Conservation (phyloP, 78 protist genomes). For the Polysphondylium violaceum region DNA sequence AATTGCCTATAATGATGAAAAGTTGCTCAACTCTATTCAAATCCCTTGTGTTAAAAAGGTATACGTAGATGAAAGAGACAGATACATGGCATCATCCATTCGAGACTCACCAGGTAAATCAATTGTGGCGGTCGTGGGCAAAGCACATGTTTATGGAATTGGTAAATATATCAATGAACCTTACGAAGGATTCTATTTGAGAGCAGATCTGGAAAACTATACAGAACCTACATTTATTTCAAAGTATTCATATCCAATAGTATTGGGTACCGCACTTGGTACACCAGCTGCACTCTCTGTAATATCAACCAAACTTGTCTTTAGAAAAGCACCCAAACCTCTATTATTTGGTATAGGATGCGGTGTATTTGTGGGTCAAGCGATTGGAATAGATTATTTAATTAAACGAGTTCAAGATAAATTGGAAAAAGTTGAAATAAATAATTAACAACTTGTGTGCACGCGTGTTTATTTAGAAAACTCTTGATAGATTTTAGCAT, state of each 20-base stretch:
- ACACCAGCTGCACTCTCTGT: constrained; percentile 20
- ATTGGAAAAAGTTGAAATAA: too few relatives aligned
- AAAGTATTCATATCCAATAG: constrained; percentile 35
- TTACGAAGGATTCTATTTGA: constrained; percentile 29
- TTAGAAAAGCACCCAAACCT: too few relatives aligned
- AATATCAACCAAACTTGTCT: too few relatives aligned
- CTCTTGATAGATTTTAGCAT: constrained; percentile 4
- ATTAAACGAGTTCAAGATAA: too few relatives aligned
- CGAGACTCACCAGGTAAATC: constrained; percentile 46
- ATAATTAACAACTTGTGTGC: too few relatives aligned
- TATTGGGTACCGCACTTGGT: background rate
- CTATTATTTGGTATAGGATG: too few relatives aligned
- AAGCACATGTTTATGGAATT: constrained; percentile 55
- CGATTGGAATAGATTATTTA: too few relatives aligned
- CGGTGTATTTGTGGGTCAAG: too few relatives aligned
- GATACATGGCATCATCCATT: constrained; percentile 43
- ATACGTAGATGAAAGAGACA: constrained; percentile 41
- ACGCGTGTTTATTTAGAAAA: constrained; percentile 17
- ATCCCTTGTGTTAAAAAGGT: background rate
- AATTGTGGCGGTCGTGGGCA: constrained; percentile 62
- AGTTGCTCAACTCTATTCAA: background rate
- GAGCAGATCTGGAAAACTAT: constrained; percentile 11
- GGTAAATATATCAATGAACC: constrained; percentile 9
- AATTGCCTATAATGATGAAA: background rate
- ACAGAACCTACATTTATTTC: background rate